Evolutionary conservation across 2,329 filamentous ascomycete species (phyloP).

Genomic region (Fusarium humuli): DNA sequence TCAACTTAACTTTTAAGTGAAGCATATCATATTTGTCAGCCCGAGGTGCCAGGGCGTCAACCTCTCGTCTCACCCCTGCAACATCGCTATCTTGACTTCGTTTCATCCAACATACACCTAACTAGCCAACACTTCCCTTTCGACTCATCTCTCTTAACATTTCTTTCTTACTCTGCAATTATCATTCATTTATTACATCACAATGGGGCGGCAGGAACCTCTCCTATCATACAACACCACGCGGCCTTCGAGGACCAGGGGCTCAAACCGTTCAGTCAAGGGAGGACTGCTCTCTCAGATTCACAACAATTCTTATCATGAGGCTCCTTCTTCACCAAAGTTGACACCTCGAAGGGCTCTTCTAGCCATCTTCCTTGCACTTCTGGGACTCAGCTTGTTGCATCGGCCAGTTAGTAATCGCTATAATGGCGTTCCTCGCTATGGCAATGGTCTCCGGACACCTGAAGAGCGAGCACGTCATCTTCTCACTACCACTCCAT

Average conservation of each 20-base stretch:
- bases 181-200: not conserved
- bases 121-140: not conserved
- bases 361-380: conserved; percentile 39
- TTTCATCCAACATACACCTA: conserved; percentile 2
- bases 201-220: conserved; percentile 41
- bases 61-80: conserved; percentile 33
- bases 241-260: conserved; percentile 28
- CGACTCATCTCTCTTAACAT: not conserved
- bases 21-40: conserved; percentile 34
- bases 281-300: conserved; percentile 38
- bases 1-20: not conserved
- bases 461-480: conserved; percentile 60
- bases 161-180: not conserved
- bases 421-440: conserved; percentile 41
- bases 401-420: conserved; percentile 43
- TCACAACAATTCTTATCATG: conserved; percentile 34
- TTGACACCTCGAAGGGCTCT: conserved; percentile 44
- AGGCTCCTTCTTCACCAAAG: conserved; percentile 40
- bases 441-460: conserved; percentile 48
- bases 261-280: conserved; percentile 30
- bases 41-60: conserved; percentile 7
- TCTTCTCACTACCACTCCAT: conserved; percentile 59
- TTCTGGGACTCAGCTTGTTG: conserved; percentile 46
- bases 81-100: conserved; percentile 1
- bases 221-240: conserved; percentile 36